Evolutionary conservation across 1,284 basidiomycete genomes (phyloP), one percentile per base, ranked within the genome.

Genomic region (Pascua guehoae): DNA sequence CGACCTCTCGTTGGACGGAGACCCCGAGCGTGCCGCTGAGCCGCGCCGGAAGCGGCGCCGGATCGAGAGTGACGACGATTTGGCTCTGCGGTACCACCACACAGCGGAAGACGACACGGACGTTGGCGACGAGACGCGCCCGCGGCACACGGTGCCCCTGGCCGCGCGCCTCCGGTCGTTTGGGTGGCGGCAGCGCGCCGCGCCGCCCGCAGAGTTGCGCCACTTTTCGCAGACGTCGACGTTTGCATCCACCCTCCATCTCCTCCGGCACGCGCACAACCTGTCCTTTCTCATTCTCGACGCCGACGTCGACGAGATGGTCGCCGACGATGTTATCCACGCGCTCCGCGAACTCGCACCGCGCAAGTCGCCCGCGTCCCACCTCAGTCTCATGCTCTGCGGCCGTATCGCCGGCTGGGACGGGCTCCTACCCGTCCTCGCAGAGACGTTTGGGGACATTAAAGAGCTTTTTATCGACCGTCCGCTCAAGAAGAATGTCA

Each of bases 401-500:
- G 73, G 73, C n/a, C 70, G 70, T 1, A 73, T 74, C 36, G 58
- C 55, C 8, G 68, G 65, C 5, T 74, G 73, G 73, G 64, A 64
- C 2, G 57, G 56, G 3, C 70, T 74, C 53, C 53, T 76, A 40
- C 39, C 60, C n/a, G 63, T 63, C 14, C 54, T 76, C n/a, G 62
- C 67, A 12, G 51, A 58, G 17, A 58, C 64, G 15, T 71, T 65
- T 49, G 59, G 58, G 11, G 70, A 64, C 12, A 69, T 76, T 47
- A 69, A 71, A 51, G 72, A 76, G 56, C 51, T 76, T 41, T 73
- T 76, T 52, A 62, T 74, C 40, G 73, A 74, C 62, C 54, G 73
- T 40, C 73, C 73, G 1, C 41, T 74, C 43, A 56, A 59, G n/a
- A 70, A 70, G 52, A 60, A 57, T 11, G 60, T 53, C 5, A 51